Percentiles rank a stretch among this genome's conserved stretches.
phyloP scores from a whole-genome alignment of 345 rosid species.

The Odontarrhena argentea region DNA sequence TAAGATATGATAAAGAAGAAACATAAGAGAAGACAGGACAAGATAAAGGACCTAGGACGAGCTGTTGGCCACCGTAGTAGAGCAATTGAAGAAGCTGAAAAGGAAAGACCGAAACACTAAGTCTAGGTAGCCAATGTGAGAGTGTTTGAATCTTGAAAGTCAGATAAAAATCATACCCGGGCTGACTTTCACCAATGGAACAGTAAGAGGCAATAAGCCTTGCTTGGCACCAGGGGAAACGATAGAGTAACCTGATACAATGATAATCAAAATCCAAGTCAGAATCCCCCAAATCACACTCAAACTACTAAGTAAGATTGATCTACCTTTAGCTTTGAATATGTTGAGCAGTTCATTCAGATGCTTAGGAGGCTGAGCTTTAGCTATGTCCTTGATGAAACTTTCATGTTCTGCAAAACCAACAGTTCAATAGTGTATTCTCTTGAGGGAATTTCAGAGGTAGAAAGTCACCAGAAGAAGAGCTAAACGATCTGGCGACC shows the following conservation, averaged over 20 bases:
- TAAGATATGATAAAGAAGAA: slow-evolving; percentile 13
- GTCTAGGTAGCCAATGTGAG: not conserved
- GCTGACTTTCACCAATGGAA: slow-evolving; percentile 59
- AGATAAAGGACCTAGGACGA: slow-evolving; percentile 54
- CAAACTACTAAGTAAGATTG: not conserved
- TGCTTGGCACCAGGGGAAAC: slow-evolving; percentile 76
- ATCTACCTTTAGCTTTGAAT: slow-evolving; percentile 64
- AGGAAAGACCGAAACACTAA: slow-evolving; percentile 16
- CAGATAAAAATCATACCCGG: slow-evolving; percentile 50
- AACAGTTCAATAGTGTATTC: too few relatives aligned
- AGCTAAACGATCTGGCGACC: slow-evolving; percentile 45
- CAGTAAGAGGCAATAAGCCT: slow-evolving; percentile 71
- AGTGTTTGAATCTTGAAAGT: not conserved
- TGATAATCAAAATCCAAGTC: slow-evolving; percentile 13
- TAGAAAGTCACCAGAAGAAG: slow-evolving; percentile 25
- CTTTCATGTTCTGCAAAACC: slow-evolving; percentile 54
- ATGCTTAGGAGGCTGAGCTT: slow-evolving; percentile 65
- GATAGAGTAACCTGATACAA: slow-evolving; percentile 59
- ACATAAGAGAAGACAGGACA: not conserved
- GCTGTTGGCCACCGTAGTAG: slow-evolving; percentile 92
- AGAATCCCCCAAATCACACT: not conserved
- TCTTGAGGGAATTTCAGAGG: too few relatives aligned
- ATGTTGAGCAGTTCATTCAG: slow-evolving; percentile 55
- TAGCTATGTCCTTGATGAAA: slow-evolving; percentile 66
- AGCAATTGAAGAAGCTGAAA: slow-evolving; percentile 64